Conservation (phyloP, 805 yeast genomes). For the Saccharomyces mikatae region DNA sequence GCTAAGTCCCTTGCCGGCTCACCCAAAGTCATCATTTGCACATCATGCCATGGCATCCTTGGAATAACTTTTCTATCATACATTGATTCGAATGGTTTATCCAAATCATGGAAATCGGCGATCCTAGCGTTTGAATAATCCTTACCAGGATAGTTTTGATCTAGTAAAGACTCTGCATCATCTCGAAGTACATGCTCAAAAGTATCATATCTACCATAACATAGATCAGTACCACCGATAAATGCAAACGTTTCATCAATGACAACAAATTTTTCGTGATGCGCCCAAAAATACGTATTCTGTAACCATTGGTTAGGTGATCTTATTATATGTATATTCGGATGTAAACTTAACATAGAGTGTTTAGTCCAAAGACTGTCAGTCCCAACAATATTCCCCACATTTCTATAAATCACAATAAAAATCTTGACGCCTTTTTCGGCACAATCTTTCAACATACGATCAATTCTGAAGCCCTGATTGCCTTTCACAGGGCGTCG, state of each 20-base stretch:
- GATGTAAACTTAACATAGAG: conserved; percentile 75
- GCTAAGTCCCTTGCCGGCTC: conserved; percentile 88
- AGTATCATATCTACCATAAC: conserved; percentile 93
- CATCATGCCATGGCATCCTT: conserved; percentile 99
- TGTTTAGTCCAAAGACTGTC: conserved; percentile 94
- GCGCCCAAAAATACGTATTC: conserved; percentile 96
- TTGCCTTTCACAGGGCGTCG: conserved; percentile 93
- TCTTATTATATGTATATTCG: conserved; percentile 80
- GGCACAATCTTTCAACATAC: conserved; percentile 81
- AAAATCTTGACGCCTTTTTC: conserved; percentile 91
- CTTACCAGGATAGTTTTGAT: conserved; percentile 83
- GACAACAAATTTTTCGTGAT: conserved; percentile 86
- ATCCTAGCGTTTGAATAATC: conserved; percentile 95
- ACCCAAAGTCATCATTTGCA: conserved; percentile 92
- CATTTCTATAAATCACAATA: conserved; percentile 86
- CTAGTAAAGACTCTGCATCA: conserved; percentile 45
- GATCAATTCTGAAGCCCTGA: conserved; percentile 86
- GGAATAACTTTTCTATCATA: conserved; percentile 75
- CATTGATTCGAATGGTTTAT: conserved; percentile 85
- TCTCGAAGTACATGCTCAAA: conserved; percentile 89
- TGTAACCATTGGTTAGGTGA: conserved; percentile 94
- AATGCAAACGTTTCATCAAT: conserved; percentile 85
- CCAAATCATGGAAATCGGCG: conserved; percentile 72
- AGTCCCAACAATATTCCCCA: conserved; percentile 84
- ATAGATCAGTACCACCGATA: conserved; percentile 90